A percentile compares a stretch with the other conserved stretches of the same genome.
Conservation (phyloP, 2,329 filamentous ascomycete species). For the Verticillium nonalfalfae region DNA sequence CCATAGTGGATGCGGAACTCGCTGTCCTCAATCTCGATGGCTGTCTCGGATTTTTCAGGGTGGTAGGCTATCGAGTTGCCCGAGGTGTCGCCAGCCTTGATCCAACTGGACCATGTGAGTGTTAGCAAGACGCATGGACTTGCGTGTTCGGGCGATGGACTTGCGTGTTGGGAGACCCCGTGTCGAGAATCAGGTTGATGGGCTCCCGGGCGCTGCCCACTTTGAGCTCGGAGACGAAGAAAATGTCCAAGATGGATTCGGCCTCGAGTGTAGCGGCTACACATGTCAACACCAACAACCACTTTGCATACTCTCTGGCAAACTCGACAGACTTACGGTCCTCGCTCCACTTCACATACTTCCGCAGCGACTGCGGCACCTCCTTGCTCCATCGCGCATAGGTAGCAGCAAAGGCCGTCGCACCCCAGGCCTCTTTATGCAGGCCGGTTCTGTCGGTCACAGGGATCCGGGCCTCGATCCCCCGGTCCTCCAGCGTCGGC, state of each 20-base stretch:
- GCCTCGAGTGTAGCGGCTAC: neutral
- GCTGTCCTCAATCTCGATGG: constrained; percentile 31
- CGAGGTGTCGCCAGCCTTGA: constrained; percentile 28
- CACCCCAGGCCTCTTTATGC: neutral
- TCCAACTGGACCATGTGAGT: constrained; percentile 1
- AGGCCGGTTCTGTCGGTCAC: neutral
- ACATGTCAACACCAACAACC: neutral
- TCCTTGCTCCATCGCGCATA: constrained; percentile 7
- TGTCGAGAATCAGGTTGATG: constrained; percentile 8
- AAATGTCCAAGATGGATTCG: neutral
- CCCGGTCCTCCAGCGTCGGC: neutral
- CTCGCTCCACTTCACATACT: neutral
- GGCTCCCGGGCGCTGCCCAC: constrained; percentile 1
- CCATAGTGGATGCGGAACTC: constrained; percentile 44
- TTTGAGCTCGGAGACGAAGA: neutral
- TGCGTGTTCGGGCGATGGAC: neutral
- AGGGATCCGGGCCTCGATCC: neutral
- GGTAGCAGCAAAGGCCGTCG: constrained; percentile 6
- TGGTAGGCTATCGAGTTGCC: constrained; percentile 38
- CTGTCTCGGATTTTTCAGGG: constrained; percentile 37
- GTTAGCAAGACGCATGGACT: neutral
- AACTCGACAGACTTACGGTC: neutral
- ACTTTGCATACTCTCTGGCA: neutral
- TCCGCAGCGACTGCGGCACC: constrained; percentile 5
- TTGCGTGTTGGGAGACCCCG: constrained; percentile 6